Percentiles rank a stretch among this genome's conserved stretches.
These are phyloP conservation scores for Yarrowia deformans DNA, from an alignment of 805 yeast species.

Conservation along the genomic window DNA sequence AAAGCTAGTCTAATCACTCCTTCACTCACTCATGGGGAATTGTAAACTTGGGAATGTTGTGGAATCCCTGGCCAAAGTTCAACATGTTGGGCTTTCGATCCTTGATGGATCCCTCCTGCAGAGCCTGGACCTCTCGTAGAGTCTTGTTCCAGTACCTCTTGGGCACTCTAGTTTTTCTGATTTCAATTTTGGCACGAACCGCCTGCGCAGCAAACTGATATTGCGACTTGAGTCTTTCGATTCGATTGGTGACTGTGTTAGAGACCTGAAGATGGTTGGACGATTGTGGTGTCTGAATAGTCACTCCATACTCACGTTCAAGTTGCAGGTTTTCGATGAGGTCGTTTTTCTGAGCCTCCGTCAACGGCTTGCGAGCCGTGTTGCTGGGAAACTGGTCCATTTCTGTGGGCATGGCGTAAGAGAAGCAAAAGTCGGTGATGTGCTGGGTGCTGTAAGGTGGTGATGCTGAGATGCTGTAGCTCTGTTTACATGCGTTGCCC, in stretches of 20 bases:
- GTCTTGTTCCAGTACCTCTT: slow-evolving; percentile 56
- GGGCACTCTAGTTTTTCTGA: slow-evolving; percentile 58
- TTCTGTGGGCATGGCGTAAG: slow-evolving; percentile 14
- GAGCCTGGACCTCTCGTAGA: slow-evolving; percentile 13
- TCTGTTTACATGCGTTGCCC: slow-evolving; percentile 29
- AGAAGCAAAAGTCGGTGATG: not conserved
- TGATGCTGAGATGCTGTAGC: not conserved
- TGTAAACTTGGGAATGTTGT: slow-evolving; percentile 18
- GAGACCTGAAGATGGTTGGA: no score
- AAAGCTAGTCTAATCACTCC: no score
- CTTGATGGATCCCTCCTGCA: not conserved
- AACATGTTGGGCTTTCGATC: not conserved
- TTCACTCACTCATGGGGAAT: slow-evolving; percentile 32
- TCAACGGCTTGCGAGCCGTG: slow-evolving; percentile 37
- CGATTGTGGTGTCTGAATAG: not conserved
- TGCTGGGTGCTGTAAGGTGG: not conserved
- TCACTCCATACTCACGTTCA: slow-evolving; percentile 42
- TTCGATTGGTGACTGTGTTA: slow-evolving; percentile 48
- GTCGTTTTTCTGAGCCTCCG: slow-evolving; percentile 40
- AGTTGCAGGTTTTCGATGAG: slow-evolving; percentile 41
- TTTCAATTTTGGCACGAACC: slow-evolving; percentile 52
- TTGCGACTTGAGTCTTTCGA: slow-evolving; percentile 47
- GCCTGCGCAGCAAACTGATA: slow-evolving; percentile 46
- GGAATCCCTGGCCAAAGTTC: slow-evolving; percentile 10
- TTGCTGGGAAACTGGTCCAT: slow-evolving; percentile 32